A percentile compares a stretch with the other conserved stretches of the same genome.
These are phyloP conservation scores for Coccinonectria pachysandricola DNA, from an alignment of 2,329 filamentous ascomycete genomes.

Conservation along the genomic window DNA sequence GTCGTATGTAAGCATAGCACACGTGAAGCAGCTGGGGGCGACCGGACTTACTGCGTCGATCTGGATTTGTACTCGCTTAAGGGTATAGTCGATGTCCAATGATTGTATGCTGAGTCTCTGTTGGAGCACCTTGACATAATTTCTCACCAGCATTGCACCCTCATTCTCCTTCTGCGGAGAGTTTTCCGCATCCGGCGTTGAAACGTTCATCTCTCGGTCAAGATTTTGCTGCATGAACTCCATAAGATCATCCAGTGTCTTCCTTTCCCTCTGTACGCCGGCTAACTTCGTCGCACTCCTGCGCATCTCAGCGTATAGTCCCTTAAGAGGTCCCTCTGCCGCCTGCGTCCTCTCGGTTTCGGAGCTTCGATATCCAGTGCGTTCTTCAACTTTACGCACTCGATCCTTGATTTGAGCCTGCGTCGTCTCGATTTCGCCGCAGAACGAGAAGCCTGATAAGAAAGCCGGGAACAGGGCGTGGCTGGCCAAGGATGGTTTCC, in stretches of 20 bases:
- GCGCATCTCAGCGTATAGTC: constrained; percentile 24
- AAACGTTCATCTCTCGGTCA: constrained; percentile 2
- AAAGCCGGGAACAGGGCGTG: constrained; percentile 28
- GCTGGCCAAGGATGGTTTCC: constrained; percentile 16
- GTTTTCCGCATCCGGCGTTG: not conserved
- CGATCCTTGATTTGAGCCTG: constrained; percentile 22
- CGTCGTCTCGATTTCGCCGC: constrained; percentile 23
- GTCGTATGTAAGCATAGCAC: constrained; percentile 4
- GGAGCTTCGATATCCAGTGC: constrained; percentile 27
- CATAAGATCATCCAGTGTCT: constrained; percentile 24
- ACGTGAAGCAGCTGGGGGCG: no score
- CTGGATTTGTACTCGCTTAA: constrained; percentile 29
- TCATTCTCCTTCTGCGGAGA: no score
- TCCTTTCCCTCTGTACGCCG: constrained; percentile 27
- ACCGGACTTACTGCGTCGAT: constrained; percentile 25
- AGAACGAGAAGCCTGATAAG: constrained; percentile 23
- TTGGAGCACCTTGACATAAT: constrained; percentile 20
- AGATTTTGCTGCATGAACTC: constrained; percentile 17
- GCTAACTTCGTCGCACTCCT: constrained; percentile 27
- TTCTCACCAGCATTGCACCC: constrained; percentile 14
- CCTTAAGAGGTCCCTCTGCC: constrained; percentile 20
- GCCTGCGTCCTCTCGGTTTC: constrained; percentile 17
- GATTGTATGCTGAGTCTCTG: constrained; percentile 26
- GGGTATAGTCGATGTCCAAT: constrained; percentile 25
- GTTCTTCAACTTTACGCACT: constrained; percentile 25